Base-by-base conservation (phyloP, 2,329 filamentous ascomycete species). In the Colletotrichum musae region DNA sequence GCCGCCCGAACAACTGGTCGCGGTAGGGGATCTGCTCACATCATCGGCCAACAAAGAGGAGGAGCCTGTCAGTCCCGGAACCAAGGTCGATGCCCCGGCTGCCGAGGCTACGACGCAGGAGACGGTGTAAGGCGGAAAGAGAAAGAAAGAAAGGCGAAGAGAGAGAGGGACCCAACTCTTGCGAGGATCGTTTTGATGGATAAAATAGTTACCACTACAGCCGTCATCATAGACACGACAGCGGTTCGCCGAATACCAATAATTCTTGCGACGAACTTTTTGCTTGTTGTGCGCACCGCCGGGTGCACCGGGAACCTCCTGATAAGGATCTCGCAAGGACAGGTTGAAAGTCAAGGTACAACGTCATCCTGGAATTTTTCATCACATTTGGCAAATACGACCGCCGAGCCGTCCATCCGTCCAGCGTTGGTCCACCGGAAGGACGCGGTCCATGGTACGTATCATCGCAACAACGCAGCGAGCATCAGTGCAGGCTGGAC, bases 1-100 rank as follows among this genome's bases (percentile, higher is more conserved):
- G 10, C 39, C 50, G 65, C 68, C 39, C 12, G 68, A 70, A n/a
- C 63, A 68, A 24, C 45, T 73, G 2, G 54, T 70, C 32, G 47
- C 60, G 15, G 67, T 71, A 10, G 71, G 72, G 41, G 69, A 72
- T 18, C 70, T 66, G 45, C 64, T 64, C 36, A 56, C 59, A n/a
- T 61, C 57, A 43, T 51, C 28, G 6, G 45, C 57, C 18, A 59
- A 56, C 54, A 24, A 43, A 13, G 47, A 45, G 32, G 63, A 67
- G 26, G 57, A 67, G 16, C 51, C 56, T 12, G 26, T 52, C 4
- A 66, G 62, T 43, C 66, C 56, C 28, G 45, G 50, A 26, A 60
- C 62, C 24, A 70, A 41, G 39, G 26, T 48, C 18, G 58, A 45
- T 15, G 51, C 48, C 57, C 54, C 65, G 41, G 28, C 48, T 43